phyloP scores from a whole-genome alignment of 305 asterid genomes.

The Fraxinus nigra region DNA sequence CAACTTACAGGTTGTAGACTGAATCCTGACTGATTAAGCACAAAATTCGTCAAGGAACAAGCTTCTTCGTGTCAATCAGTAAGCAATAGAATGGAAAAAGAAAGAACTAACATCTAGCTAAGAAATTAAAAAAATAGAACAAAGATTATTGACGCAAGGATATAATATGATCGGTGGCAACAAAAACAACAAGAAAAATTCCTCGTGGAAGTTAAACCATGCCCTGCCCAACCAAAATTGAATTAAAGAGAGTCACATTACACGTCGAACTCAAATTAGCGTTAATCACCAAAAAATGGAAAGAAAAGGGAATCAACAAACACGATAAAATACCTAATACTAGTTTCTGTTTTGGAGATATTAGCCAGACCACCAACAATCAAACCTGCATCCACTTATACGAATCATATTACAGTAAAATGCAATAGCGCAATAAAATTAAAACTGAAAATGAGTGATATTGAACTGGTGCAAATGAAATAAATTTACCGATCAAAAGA shows the following conservation, averaged over 20 bases:
- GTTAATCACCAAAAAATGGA: not conserved
- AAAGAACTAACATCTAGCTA: slow-evolving; percentile 14
- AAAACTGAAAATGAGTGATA: not conserved
- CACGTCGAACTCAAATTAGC: not conserved
- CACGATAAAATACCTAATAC: slow-evolving; percentile 54
- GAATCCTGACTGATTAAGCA: slow-evolving; percentile 87
- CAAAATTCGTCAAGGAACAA: slow-evolving; percentile 55
- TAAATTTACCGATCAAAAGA: slow-evolving; percentile 71
- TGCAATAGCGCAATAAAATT: slow-evolving; percentile 6
- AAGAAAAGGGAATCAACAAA: not conserved
- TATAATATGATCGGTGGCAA: slow-evolving; percentile 98
- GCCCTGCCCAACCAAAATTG: slow-evolving; percentile 54
- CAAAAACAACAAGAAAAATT: slow-evolving; percentile 90
- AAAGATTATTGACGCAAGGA: slow-evolving; percentile 45
- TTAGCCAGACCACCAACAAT: slow-evolving; percentile 90
- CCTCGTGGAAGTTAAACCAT: slow-evolving; percentile 99
- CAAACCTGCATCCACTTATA: slow-evolving; percentile 56
- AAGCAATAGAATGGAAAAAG: not conserved
- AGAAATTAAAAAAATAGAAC: not conserved
- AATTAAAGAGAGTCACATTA: slow-evolving; percentile 1
- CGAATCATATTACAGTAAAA: slow-evolving; percentile 21
- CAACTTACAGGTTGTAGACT: slow-evolving; percentile 84
- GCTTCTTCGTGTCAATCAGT: slow-evolving; percentile 21
- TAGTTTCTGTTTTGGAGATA: slow-evolving; percentile 76
- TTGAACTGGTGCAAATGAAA: slow-evolving; percentile 4